Evolutionary conservation across 257 asterid species (phyloP).

Genomic region (Vinca minor): DNA sequence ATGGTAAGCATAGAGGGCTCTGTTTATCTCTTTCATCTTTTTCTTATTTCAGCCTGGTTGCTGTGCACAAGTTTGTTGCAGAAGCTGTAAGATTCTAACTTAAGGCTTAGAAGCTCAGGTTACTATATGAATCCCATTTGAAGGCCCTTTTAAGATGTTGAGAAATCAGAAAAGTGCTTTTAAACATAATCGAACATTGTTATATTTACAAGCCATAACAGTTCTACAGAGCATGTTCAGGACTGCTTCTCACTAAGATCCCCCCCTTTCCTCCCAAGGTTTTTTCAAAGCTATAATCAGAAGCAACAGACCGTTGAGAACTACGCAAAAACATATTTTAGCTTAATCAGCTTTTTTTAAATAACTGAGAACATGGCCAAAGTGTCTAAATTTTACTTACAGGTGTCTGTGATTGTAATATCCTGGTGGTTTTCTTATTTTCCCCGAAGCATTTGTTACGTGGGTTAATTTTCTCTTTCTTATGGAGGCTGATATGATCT

Average conservation of each 20-base stretch:
- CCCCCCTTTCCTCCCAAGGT: no score
- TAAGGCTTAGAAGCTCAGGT: not conserved
- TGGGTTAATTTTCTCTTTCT: not conserved
- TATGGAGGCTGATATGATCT: not conserved
- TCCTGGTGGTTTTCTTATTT: not conserved
- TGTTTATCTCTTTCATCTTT: not conserved
- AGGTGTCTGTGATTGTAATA: not conserved
- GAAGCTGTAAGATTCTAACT: not conserved
- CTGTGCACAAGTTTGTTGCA: not conserved
- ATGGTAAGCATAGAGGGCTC: slow-evolving; percentile 48
- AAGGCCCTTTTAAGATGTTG: no score
- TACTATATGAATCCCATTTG: not conserved
- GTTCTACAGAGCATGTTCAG: no score
- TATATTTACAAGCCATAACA: no score
- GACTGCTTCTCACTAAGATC: no score
- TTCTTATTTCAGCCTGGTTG: not conserved
- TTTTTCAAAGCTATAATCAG: no score
- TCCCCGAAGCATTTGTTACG: not conserved
- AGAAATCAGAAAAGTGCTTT: no score
- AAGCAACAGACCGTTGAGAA: no score
- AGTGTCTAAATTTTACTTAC: not conserved
- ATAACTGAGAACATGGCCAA: no score
- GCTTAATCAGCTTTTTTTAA: no score
- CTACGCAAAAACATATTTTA: no score
- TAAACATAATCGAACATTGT: no score